Percentiles rank a stretch among this genome's conserved stretches.
These are phyloP conservation scores for Myriangium duriaei DNA, from an alignment of 2,329 filamentous ascomycete species.

Conservation along the genomic window DNA sequence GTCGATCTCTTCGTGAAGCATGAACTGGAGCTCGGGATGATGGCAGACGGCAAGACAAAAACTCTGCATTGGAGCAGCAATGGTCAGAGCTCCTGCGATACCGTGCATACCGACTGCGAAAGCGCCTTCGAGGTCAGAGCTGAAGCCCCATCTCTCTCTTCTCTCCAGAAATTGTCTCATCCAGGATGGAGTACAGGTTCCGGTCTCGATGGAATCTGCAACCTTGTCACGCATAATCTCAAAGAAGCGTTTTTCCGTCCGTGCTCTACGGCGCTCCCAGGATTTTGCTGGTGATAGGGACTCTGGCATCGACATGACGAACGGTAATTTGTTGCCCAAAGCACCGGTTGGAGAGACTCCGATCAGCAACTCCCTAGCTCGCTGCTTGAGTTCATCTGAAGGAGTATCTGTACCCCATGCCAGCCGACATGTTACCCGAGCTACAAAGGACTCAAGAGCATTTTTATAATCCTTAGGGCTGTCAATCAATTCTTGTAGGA, in stretches of 20 bases:
- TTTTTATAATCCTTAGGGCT: constrained; percentile 32
- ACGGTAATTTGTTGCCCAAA: constrained; percentile 33
- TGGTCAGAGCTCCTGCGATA: constrained; percentile 34
- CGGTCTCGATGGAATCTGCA: not conserved
- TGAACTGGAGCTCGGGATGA: constrained; percentile 30
- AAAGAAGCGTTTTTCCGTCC: constrained; percentile 32
- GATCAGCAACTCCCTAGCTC: constrained; percentile 33
- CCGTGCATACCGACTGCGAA: constrained; percentile 37
- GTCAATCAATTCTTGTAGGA: constrained; percentile 32
- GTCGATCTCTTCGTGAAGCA: constrained; percentile 45
- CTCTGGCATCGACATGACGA: constrained; percentile 33
- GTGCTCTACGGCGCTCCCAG: constrained; percentile 32
- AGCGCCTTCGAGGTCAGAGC: constrained; percentile 32
- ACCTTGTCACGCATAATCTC: constrained; percentile 30
- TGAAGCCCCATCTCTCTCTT: constrained; percentile 28
- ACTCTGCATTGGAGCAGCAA: constrained; percentile 25
- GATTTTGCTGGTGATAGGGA: constrained; percentile 30
- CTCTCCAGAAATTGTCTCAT: constrained; percentile 32
- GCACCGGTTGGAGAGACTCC: constrained; percentile 35
- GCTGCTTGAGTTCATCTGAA: constrained; percentile 35
- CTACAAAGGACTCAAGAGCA: constrained; percentile 32
- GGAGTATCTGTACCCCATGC: constrained; percentile 34
- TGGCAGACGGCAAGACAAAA: constrained; percentile 35
- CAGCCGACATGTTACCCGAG: constrained; percentile 34
- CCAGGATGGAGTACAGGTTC: constrained; percentile 22